Conservation (phyloP, 2,329 filamentous ascomycete species). For the Zymoseptoria tritici region DNA sequence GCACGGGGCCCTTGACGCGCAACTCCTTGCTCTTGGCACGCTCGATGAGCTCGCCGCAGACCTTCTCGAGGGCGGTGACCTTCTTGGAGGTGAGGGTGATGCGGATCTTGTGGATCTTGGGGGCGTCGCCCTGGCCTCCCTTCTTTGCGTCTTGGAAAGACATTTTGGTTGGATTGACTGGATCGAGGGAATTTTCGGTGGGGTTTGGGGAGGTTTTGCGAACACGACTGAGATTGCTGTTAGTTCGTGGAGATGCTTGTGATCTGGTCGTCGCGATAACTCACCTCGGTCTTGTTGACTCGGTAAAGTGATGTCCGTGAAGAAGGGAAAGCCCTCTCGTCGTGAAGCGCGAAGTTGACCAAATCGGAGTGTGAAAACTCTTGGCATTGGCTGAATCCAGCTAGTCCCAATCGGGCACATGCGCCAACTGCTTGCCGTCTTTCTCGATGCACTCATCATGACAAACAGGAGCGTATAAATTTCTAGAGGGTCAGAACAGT, state of each 20-base stretch:
- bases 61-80: constrained; percentile 93
- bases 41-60: constrained; percentile 96
- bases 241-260: constrained; percentile 6
- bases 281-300: constrained; percentile 31
- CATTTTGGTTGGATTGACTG: constrained; percentile 51
- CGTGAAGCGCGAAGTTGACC: constrained; percentile 4
- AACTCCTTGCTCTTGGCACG: constrained; percentile 98
- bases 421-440: constrained; percentile 1
- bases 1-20: constrained; percentile 95
- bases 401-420: constrained; percentile 2
- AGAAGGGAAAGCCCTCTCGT: constrained; percentile 14
- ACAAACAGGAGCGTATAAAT: neutral
- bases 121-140: constrained; percentile 74
- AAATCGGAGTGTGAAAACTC: constrained; percentile 6
- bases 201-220: constrained; percentile 31
- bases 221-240: constrained; percentile 39
- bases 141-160: constrained; percentile 95
- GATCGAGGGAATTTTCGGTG: constrained; percentile 17
- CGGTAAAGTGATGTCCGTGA: constrained; percentile 49
- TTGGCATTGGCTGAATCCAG: neutral
- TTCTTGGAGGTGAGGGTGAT: constrained; percentile 96
- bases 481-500: neutral
- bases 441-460: constrained; percentile 1
- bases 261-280: neutral
- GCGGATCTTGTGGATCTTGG: constrained; percentile 95